Evolutionary conservation across 768 basidiomycete genomes (phyloP).

Genomic region (Collybiopsis luxurians): DNA sequence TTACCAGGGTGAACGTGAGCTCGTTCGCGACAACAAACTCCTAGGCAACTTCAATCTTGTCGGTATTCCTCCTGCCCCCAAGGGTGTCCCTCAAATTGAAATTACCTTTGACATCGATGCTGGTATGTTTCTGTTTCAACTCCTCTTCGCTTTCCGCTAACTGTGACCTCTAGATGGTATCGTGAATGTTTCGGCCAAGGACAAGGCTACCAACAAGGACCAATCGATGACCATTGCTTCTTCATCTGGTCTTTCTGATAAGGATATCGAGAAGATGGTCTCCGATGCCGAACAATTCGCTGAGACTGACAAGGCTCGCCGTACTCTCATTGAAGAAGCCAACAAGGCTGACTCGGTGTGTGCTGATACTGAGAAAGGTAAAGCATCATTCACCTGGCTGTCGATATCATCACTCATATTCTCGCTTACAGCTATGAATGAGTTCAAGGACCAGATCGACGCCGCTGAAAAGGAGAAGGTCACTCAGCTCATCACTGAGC

Average conservation of each 20-base stretch:
- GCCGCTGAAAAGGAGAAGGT: slow-evolving; percentile 93
- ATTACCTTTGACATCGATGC: slow-evolving; percentile 98
- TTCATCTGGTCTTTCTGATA: slow-evolving; percentile 93
- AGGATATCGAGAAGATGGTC: slow-evolving; percentile 98
- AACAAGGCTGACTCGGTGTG: slow-evolving; percentile 96
- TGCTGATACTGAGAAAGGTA: slow-evolving; percentile 93
- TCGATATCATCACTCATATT: too few species aligned
- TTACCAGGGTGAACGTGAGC: slow-evolving; percentile 98
- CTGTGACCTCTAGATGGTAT: slow-evolving; percentile 66
- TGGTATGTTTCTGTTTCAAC: slow-evolving; percentile 41
- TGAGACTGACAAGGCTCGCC: slow-evolving; percentile 88
- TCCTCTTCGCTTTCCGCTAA: slow-evolving; percentile 2
- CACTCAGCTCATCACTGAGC: slow-evolving; percentile 77
- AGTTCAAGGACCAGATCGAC: slow-evolving; percentile 98
- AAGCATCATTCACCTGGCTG: too few species aligned
- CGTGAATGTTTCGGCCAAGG: slow-evolving; percentile 95
- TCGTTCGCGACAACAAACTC: slow-evolving; percentile 97
- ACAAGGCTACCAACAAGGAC: slow-evolving; percentile 87
- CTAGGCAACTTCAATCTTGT: slow-evolving; percentile 99
- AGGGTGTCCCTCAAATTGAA: slow-evolving; percentile 82
- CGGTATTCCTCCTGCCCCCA: slow-evolving; percentile 88
- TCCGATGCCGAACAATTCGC: slow-evolving; percentile 91
- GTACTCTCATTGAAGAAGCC: slow-evolving; percentile 87
- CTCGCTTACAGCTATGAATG: slow-evolving; percentile 74
- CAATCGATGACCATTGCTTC: slow-evolving; percentile 98